Evolutionary conservation across 306 rosid species (phyloP), one percentile per base, ranked within the genome.

Genomic region (Inga laurina): DNA sequence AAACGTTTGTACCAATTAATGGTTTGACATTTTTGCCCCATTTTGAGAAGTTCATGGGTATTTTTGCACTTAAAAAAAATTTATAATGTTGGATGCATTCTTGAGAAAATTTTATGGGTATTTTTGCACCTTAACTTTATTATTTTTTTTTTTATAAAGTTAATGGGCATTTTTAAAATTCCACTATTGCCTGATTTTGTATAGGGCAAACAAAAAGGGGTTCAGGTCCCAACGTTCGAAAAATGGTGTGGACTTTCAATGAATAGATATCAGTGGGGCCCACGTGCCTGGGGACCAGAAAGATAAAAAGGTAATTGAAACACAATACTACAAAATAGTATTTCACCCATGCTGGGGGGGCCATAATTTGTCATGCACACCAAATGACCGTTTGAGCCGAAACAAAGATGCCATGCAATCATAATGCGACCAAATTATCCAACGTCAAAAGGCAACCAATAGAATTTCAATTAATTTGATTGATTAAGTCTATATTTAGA

Each of bases 261-360:
- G 52, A 24, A n/a, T 49, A 37, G 41, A 56, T 22, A 12, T 16
- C 13, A 9, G 10, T 41, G 21, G 76, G 87, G 11, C 80, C 57
- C 41, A 73, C 75, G 39, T 82, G 84, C 62, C 61, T 27, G 81
- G 32, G 45, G 45, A 51, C 73, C 52, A 6, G 52, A 79, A 44
- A 59, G 18, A 72, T 9, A 52, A 41, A 79, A 68, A 30, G 48
- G 32, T 41, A 10, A 41, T 43, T 2, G 37, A 48, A 43, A 32
- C 14, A 73, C 24, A 59, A 74, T 86, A 80, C 87, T 86, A 80
- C 87, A 84, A 85, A 87, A 84, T 74, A 82, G 44, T 83, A 77
- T 81, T 84, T 84, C 14, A 83, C 79, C 93, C 97, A 85, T 75
- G 83, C 80, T 56, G 51, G 91, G 90, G 90, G 30, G 92, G 64